A percentile compares a stretch with the other conserved stretches of the same genome.
phyloP scores from a whole-genome alignment of 441 rosid genomes.

The Capsella rubella region DNA sequence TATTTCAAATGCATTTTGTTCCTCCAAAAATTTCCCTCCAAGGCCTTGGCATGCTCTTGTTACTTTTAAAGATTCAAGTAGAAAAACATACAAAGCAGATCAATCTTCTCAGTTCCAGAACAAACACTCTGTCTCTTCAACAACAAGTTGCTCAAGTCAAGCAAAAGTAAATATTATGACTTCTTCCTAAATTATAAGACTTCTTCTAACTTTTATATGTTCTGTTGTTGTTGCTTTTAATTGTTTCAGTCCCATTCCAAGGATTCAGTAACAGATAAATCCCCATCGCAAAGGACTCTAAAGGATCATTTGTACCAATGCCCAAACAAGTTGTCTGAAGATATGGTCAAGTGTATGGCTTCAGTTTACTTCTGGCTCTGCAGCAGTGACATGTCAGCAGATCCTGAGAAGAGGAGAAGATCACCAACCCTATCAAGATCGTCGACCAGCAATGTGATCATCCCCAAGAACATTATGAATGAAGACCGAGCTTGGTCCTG shows the following conservation, averaged over 20 bases:
- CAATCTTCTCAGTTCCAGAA: constrained; percentile 47
- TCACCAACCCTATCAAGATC: constrained; percentile 58
- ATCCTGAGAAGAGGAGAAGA: constrained; percentile 45
- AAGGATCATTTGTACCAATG: constrained; percentile 85
- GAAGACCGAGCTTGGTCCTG: constrained; percentile 70
- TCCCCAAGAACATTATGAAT: constrained; percentile 53
- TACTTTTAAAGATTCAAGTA: constrained; percentile 51
- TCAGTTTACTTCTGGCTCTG: constrained; percentile 81
- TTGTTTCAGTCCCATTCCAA: constrained; percentile 47
- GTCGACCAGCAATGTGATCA: constrained; percentile 66
- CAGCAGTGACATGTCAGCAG: constrained; percentile 52
- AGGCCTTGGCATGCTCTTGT: constrained; percentile 64
- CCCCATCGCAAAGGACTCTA: constrained; percentile 53
- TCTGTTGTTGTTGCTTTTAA: neutral
- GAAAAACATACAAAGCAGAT: constrained; percentile 51
- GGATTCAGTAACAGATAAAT: constrained; percentile 48
- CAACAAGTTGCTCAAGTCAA: constrained; percentile 50
- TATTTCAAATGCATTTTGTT: constrained; percentile 85
- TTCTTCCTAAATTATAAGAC: neutral
- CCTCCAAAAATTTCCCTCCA: constrained; percentile 69
- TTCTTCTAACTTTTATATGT: neutral
- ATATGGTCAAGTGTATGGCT: constrained; percentile 89
- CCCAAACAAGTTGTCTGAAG: constrained; percentile 87
- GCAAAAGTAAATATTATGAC: constrained; percentile 48
- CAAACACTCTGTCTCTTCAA: constrained; percentile 46